Evolutionary conservation across 2,329 filamentous ascomycete genomes (phyloP), one percentile per base, ranked within the genome.

Genomic region (Colletotrichum zoysiae): DNA sequence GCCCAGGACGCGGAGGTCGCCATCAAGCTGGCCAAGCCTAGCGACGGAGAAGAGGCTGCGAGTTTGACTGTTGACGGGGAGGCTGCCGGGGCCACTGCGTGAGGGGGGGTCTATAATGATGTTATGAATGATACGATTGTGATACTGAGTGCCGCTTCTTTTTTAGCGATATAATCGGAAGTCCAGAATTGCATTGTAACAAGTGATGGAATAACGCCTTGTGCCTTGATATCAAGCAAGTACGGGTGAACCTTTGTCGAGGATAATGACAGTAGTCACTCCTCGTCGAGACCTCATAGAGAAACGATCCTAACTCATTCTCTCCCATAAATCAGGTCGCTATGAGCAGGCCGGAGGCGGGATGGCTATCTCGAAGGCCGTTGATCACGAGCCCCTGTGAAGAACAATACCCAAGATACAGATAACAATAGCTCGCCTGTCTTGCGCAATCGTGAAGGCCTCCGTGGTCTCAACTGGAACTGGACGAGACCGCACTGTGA

Each of bases 1-100:
- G 78, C 82, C 11, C 77, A 77, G 63, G 81, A 83, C 38, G 68
- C 78, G 1, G 76, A 77, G 7, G 77, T 83, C 44, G 78, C 78
- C 40, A 79, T 84, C 38, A 75, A 75, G 8, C 75, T 84, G 9
- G 80, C 79, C 11, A 78, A 81, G 69, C 78, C 78, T 35, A 78
- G 78, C 55, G 76, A 73, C 50, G 76, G 71, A 0, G 78, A 81
- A 67, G 79, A 80, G 67, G 76, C 74, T 1, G 74, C 79, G 3
- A 76, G 71, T 30, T 57, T 80, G 69, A 75, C 78, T 3, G 70
- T 77, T 33, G 78, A 78, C 55, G 73, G 74, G 4, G 67, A 77
- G 65, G 77, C 78, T 9, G 78, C 77, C 1, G 79, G 79, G 5
- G 77, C 79, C 3, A 80, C 79, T 8, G 77, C 76, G 70, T 79